phyloP scores from a whole-genome alignment of 176 grass and related monocot genomes.

The Hordeum vulgare region MorexV3_pseudomolecules_assembly NC_058519.1:610948081-610948580 shows the following conservation, averaged over 20 bases:
- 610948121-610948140: no score
- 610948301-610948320: neutral
- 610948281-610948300: neutral
- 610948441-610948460: neutral
- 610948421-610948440: neutral
- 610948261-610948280: neutral
- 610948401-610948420: neutral
- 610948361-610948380: neutral
- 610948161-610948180: no score
- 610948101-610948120: no score
- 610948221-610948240: neutral
- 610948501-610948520: slow-evolving; percentile 27
- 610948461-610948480: neutral
- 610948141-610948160: no score
- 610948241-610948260: neutral
- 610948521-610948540: slow-evolving; percentile 38
- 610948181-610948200: neutral
- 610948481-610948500: slow-evolving; percentile 7
- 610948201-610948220: neutral
- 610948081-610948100: no score
- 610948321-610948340: neutral
- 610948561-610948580: slow-evolving; percentile 10
- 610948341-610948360: no score
- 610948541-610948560: slow-evolving; percentile 41
- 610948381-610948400: neutral